A percentile compares a stretch with the other conserved stretches of the same genome.
Conservation (phyloP, 2,329 filamentous ascomycete species). For the Colletotrichum endophyticum region DNA sequence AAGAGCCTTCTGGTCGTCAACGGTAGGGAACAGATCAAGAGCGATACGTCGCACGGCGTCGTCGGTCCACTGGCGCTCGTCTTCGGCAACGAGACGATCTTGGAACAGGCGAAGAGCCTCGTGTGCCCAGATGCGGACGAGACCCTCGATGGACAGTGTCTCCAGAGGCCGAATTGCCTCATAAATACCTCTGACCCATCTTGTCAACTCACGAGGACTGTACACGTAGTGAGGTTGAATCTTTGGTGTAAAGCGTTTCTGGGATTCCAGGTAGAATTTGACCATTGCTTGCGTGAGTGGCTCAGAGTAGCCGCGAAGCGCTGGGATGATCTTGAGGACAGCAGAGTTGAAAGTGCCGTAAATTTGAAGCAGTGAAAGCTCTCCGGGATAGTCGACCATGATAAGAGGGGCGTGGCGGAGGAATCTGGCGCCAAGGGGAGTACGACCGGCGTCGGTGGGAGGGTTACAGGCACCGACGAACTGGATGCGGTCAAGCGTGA, state of each 20-base stretch:
- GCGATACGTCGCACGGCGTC: conserved; percentile 87
- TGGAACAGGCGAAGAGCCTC: conserved; percentile 96
- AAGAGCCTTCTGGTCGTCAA: conserved; percentile 87
- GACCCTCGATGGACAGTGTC: conserved; percentile 83
- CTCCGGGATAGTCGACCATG: conserved; percentile 99
- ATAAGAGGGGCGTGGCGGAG: conserved; percentile 96
- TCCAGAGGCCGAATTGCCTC: conserved; percentile 95
- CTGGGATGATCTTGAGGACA: conserved; percentile 94
- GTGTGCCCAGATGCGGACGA: conserved; percentile 97
- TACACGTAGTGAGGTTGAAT: conserved; percentile 99
- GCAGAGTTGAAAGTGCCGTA: conserved; percentile 98
- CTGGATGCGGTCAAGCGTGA: conserved; percentile 95
- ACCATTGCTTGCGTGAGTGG: conserved; percentile 98
- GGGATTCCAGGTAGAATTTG: conserved; percentile 91
- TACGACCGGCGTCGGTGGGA: conserved; percentile 95
- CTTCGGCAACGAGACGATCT: conserved; percentile 92
- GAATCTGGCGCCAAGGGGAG: conserved; percentile 91
- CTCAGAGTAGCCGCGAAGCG: conserved; percentile 93
- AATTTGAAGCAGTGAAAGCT: conserved; percentile 93
- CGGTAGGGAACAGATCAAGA: conserved; percentile 90
- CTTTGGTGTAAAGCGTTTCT: conserved; percentile 91
- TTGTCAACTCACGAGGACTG: conserved; percentile 95
- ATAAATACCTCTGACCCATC: conserved; percentile 97
- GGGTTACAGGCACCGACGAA: conserved; percentile 99
- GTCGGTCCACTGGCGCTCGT: conserved; percentile 94